Evolutionary conservation across 495 filamentous ascomycete species (phyloP), one percentile per base, ranked within the genome.

Genomic region (Letharia lupina): DNA sequence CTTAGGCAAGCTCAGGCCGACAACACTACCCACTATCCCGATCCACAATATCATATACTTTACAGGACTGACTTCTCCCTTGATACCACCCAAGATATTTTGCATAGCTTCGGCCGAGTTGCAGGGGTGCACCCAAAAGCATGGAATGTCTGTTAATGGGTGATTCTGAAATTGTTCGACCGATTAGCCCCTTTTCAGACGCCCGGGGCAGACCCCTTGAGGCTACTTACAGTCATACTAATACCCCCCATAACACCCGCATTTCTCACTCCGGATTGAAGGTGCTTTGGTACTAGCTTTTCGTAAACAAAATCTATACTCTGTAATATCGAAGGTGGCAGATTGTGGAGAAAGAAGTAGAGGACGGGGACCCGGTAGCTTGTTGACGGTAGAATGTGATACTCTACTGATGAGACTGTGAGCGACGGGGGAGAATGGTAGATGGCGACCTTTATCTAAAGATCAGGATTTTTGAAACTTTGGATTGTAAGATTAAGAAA

Each of bases 61-160:
- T 71, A 84, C 78, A 42, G 84, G 81, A 50, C 78, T 78, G 67
- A 83, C 80, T 61, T 80, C 74, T 69, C 83, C 80, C n/a, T 63
- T 47, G 8, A 60, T 39, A 28, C 71, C 74, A 45, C 76, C 79
- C 65, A 75, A 72, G 63, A 84, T 71, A 54, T 74, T 71, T 64
- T 72, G 72, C 84, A 96, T 88, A 60, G 87, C 88, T 68, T 91
- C 88, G 64, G 86, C 87, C n/a, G 91, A 87, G 73, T 89, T 84
- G 79, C 91, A 96, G 33, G 91, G 91, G 76, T 96, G 91, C 70
- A 94, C 78, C 77, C 91, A 94, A 72, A 89, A 92, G 60, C 84
- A 80, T 58, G 91, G 90, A 59, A 86, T 71, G 64, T 86, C 87
- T 65, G 85, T 88, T 54, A 86, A 76, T 58, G 91, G 91, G 81